Evolutionary conservation across 306 rosid species (phyloP).

Genomic region (Vigna radiata): DNA sequence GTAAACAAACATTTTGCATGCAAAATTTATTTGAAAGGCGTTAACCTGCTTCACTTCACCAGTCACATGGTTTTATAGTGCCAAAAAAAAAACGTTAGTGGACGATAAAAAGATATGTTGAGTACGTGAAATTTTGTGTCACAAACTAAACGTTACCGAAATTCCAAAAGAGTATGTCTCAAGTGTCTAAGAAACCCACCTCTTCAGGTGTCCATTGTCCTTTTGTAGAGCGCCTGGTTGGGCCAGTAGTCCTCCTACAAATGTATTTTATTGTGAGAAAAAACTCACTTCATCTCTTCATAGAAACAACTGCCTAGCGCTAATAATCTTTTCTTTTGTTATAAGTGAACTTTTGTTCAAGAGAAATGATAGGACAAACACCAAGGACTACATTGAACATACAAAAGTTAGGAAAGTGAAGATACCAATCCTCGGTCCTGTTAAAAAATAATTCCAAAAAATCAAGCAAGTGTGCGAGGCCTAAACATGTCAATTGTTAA

Average conservation of each 20-base stretch:
- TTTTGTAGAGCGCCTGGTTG: constrained; percentile 98
- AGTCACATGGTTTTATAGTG: neutral
- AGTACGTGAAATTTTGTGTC: constrained; percentile 1
- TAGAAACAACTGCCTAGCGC: constrained; percentile 7
- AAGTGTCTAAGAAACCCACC: constrained; percentile 53
- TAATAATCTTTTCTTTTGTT: neutral
- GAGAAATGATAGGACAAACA: constrained; percentile 1
- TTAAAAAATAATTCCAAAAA: neutral
- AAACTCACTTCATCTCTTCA: constrained; percentile 8
- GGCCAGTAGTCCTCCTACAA: constrained; percentile 95
- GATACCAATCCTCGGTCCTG: neutral
- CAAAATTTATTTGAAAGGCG: neutral
- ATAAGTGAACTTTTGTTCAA: neutral
- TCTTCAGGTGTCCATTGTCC: constrained; percentile 98
- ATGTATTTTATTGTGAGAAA: constrained; percentile 37
- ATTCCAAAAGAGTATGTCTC: constrained; percentile 24
- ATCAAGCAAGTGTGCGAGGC: constrained; percentile 8
- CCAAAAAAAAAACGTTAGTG: constrained; percentile 23
- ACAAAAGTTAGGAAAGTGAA: neutral
- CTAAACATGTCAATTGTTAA: constrained; percentile 9
- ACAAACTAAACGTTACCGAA: constrained; percentile 21
- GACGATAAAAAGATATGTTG: neutral
- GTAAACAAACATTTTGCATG: neutral
- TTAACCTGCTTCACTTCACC: neutral
- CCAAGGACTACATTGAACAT: neutral